Conservation (phyloP, 2,329 filamentous ascomycete species). For the Curvularia sp. region DNA sequence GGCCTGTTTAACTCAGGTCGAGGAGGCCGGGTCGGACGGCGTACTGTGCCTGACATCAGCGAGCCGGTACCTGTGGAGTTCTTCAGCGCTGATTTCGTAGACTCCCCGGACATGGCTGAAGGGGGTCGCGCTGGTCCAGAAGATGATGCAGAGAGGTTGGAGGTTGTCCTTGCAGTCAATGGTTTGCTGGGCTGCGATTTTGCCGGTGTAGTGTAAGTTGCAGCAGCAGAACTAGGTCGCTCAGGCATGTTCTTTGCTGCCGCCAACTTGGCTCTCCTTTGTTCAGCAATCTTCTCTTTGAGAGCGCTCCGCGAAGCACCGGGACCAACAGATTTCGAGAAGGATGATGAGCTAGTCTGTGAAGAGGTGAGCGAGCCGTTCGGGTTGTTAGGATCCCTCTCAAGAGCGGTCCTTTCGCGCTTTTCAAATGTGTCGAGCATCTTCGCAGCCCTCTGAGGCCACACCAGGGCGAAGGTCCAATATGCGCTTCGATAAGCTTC, state of each 20-base stretch:
- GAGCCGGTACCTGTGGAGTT: constrained; percentile 50
- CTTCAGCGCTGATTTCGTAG: constrained; percentile 44
- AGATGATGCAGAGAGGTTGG: constrained; percentile 42
- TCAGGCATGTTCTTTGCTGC: constrained; percentile 56
- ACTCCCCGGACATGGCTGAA: constrained; percentile 46
- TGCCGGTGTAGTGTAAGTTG: constrained; percentile 59
- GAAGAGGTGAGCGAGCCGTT: constrained; percentile 62
- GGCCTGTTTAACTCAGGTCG: constrained; percentile 58
- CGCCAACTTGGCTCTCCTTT: constrained; percentile 67
- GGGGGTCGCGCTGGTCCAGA: constrained; percentile 45
- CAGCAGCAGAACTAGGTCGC: constrained; percentile 65
- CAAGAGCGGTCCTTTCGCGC: constrained; percentile 79
- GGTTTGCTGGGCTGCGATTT: constrained; percentile 51
- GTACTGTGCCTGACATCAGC: constrained; percentile 66
- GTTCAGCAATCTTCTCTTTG: constrained; percentile 83
- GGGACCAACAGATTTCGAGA: constrained; percentile 58
- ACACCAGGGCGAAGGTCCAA: constrained; percentile 81
- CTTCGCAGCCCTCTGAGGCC: constrained; percentile 77
- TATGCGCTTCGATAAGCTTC: constrained; percentile 85
- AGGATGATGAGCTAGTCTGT: constrained; percentile 56
- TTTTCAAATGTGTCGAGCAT: constrained; percentile 81
- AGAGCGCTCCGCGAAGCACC: constrained; percentile 65
- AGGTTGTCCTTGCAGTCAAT: constrained; percentile 37
- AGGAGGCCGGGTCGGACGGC: constrained; percentile 54
- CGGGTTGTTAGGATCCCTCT: constrained; percentile 84